A percentile compares a stretch with the other conserved stretches of the same genome.
These are phyloP conservation scores for Syncephalastrum racemosum DNA, from an alignment of 371 early-diverging fungal genomes.

Conservation along the genomic window DNA sequence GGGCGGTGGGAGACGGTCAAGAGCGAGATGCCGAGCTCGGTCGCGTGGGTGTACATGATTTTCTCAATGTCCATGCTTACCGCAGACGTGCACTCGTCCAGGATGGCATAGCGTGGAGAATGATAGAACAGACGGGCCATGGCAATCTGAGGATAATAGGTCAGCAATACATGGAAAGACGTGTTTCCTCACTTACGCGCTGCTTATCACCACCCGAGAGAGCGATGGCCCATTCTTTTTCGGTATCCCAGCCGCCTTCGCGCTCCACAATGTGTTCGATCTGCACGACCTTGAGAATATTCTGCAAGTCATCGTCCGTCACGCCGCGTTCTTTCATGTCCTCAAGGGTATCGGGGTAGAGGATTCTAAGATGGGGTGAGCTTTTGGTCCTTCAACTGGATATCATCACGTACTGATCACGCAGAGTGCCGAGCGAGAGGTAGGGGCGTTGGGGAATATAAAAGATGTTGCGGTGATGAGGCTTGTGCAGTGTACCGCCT, in stretches of 20 bases:
- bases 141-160: conserved; percentile 52
- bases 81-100: conserved; percentile 93
- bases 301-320: conserved; percentile 68
- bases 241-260: conserved; percentile 88
- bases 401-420: conserved; percentile 75
- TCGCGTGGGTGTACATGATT: conserved; percentile 89
- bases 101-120: conserved; percentile 84
- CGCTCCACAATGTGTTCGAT: conserved; percentile 77
- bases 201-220: conserved; percentile 88
- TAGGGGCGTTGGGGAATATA: conserved; percentile 98
- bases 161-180: background rate
- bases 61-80: conserved; percentile 88
- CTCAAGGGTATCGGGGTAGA: conserved; percentile 78
- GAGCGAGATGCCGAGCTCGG: conserved; percentile 79
- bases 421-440: conserved; percentile 88
- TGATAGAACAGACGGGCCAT: conserved; percentile 93
- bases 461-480: conserved; percentile 83
- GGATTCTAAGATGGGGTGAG: conserved; percentile 46
- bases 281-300: conserved; percentile 76
- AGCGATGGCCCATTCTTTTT: conserved; percentile 83
- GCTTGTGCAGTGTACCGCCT: conserved; percentile 84
- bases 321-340: conserved; percentile 65
- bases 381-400: background rate
- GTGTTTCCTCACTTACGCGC: conserved; percentile 47
- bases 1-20: conserved; percentile 90